Conservation (phyloP, 768 basidiomycete genomes). For the Exsudoporus frostii region DNA sequence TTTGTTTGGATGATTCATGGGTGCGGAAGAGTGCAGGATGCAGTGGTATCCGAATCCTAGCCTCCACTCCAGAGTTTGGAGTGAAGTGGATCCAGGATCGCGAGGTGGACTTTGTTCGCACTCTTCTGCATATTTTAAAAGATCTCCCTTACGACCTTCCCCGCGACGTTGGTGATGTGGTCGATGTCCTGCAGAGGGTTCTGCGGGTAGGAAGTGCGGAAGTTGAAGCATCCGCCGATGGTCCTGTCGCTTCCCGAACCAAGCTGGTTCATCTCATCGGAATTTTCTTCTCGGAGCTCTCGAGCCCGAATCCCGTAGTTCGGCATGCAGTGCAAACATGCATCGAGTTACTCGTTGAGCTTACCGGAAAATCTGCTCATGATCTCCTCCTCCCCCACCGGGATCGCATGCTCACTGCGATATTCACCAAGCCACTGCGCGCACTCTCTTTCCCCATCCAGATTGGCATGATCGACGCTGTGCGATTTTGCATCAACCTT, state of each 20-base stretch:
- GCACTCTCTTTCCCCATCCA: slow-evolving; percentile 94
- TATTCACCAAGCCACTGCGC: slow-evolving; percentile 94
- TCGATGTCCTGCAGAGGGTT: slow-evolving; percentile 69
- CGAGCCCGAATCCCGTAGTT: slow-evolving; percentile 81
- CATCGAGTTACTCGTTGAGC: slow-evolving; percentile 71
- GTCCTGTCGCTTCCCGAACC: slow-evolving; percentile 40
- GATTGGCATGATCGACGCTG: slow-evolving; percentile 96
- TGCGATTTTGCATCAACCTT: slow-evolving; percentile 88
- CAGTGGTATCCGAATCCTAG: slow-evolving; percentile 78
- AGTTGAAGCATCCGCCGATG: slow-evolving; percentile 45
- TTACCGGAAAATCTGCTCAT: slow-evolving; percentile 65
- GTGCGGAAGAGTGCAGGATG: slow-evolving; percentile 86
- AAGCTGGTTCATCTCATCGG: slow-evolving; percentile 70
- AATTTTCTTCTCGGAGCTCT: slow-evolving; percentile 84
- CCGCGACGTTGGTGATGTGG: slow-evolving; percentile 72
- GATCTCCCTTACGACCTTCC: slow-evolving; percentile 92
- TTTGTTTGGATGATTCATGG: slow-evolving; percentile 93
- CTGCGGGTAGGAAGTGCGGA: slow-evolving; percentile 57
- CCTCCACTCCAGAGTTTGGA: slow-evolving; percentile 65
- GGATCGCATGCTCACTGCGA: slow-evolving; percentile 81
- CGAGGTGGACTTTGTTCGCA: slow-evolving; percentile 86
- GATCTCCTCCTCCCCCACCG: slow-evolving; percentile 84
- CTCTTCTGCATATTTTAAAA: slow-evolving; percentile 87
- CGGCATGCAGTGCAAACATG: slow-evolving; percentile 81
- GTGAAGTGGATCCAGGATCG: slow-evolving; percentile 80